Conservation (phyloP, 2,329 filamentous ascomycete species). For the Emergomyces orientalis region DNA sequence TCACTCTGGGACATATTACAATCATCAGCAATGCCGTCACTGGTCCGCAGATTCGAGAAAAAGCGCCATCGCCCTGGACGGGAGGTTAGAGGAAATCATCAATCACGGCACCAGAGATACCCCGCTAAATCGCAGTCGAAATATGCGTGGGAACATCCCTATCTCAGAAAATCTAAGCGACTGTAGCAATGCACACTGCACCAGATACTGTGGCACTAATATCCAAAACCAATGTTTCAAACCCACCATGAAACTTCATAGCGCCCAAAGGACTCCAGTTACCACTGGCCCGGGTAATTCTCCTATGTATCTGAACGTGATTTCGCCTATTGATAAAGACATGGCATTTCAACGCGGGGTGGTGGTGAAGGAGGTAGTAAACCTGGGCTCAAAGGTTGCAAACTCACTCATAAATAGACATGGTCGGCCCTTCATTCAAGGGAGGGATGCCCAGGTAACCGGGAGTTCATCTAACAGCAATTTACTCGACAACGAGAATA, state of each 20-base stretch:
- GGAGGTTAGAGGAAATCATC: not conserved
- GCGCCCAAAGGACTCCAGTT: not conserved
- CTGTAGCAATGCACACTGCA: not conserved
- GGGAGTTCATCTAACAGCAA: not conserved
- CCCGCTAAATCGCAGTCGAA: slow-evolving; percentile 14
- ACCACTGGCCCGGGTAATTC: not conserved
- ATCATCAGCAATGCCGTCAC: not conserved
- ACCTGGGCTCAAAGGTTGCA: not conserved
- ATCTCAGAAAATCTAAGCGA: slow-evolving; percentile 19
- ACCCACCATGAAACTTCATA: not conserved
- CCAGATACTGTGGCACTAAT: not conserved
- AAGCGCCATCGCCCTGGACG: not conserved
- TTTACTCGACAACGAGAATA: not conserved
- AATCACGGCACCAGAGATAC: not conserved
- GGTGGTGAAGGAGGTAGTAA: not conserved
- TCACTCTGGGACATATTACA: not conserved
- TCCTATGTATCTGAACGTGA: not conserved
- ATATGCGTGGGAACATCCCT: slow-evolving; percentile 33
- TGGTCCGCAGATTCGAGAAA: not conserved
- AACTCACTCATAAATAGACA: not conserved
- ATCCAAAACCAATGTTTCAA: not conserved
- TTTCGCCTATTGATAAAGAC: not conserved
- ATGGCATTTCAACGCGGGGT: not conserved
- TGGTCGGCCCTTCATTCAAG: not conserved
- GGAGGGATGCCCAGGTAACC: not conserved